Base-by-base conservation (phyloP, 148 eudicot genomes). In the Pharnaceum exiguum region DNA sequence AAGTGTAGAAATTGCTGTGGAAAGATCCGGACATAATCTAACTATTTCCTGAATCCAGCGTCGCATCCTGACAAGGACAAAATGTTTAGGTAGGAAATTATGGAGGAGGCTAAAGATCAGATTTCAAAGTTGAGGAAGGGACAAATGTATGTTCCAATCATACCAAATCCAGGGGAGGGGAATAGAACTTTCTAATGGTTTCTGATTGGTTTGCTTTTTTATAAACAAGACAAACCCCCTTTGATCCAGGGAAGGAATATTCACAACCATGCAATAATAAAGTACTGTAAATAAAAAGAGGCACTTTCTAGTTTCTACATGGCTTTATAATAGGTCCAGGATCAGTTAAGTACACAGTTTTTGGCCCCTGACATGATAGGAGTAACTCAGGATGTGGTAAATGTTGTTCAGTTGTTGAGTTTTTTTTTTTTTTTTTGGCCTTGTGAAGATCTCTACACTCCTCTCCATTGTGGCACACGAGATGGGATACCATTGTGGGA, bases 1-100 rank as follows among this genome's bases (percentile, higher is more conserved):
- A 36, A 5, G 26, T 45, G 19, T 32, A 27, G 45, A 35, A 31
- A 24, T 55, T 46, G 30, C 33, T 22, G 58, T 55, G 23, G 54
- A 33, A 32, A 49, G 43, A 50, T 67, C 57, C 46, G 32, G 46
- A 55, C 67, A 62, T 48, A 29, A 62, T 69, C 68, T 33, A 62
- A 39, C 37, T 39, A 56, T 47, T 55, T 32, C 46, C 30, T 62
- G 67, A 37, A 46, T 36, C 19, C 53, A 48, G 39, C 22, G 15
- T 46, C 29, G 7, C 33, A 2, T 59, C 54, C 15, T 60, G 60
- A 28, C 39, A 59, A 68, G 33, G 23, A 59, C 52, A 46, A 68
- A 53, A 61, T 46, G 73, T 61, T 69, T 69, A 60, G 73, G 73
- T 68, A 53, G 49, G 59, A 60, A 45, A 45, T 52, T 44, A 37